Evolutionary conservation across 2,329 filamentous ascomycete species (phyloP).

Genomic region (Teratosphaeria zuluensis): DNA sequence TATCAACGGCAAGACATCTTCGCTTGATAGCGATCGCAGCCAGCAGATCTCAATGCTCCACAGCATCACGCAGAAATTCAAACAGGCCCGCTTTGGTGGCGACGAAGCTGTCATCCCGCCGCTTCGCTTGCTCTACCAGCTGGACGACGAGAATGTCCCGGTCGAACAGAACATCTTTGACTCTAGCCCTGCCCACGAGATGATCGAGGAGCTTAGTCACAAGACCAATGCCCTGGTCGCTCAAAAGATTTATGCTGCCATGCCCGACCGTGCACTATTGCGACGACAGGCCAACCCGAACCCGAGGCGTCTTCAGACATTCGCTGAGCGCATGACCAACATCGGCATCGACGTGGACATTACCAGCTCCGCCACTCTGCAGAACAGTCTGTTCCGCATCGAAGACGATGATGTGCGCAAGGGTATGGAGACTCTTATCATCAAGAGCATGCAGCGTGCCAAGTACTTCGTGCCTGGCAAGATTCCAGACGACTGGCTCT

Average conservation of each 20-base stretch:
- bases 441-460: conserved; percentile 92
- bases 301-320: conserved; percentile 75
- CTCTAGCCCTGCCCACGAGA: conserved; percentile 76
- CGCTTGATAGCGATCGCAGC: conserved; percentile 55
- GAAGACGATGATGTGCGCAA: conserved; percentile 82
- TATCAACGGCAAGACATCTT: conserved; percentile 50
- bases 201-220: conserved; percentile 90
- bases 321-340: conserved; percentile 85
- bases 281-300: conserved; percentile 81
- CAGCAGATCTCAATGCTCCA: conserved; percentile 75
- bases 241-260: conserved; percentile 64
- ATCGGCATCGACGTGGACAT: conserved; percentile 85
- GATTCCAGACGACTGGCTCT: conserved; percentile 64
- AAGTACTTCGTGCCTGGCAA: conserved; percentile 89
- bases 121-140: conserved; percentile 79
- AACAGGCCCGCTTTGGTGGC: conserved; percentile 67
- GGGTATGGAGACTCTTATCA: conserved; percentile 91
- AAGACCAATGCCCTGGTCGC: conserved; percentile 87
- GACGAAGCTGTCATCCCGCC: conserved; percentile 73
- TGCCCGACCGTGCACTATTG: conserved; percentile 88
- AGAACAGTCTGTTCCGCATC: conserved; percentile 91
- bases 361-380: conserved; percentile 78
- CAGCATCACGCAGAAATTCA: conserved; percentile 78
- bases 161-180: conserved; percentile 96
- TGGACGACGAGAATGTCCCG: conserved; percentile 96